Evolutionary conservation across 495 filamentous ascomycete species (phyloP).

Genomic region (Amniculicola lignicola): DNA sequence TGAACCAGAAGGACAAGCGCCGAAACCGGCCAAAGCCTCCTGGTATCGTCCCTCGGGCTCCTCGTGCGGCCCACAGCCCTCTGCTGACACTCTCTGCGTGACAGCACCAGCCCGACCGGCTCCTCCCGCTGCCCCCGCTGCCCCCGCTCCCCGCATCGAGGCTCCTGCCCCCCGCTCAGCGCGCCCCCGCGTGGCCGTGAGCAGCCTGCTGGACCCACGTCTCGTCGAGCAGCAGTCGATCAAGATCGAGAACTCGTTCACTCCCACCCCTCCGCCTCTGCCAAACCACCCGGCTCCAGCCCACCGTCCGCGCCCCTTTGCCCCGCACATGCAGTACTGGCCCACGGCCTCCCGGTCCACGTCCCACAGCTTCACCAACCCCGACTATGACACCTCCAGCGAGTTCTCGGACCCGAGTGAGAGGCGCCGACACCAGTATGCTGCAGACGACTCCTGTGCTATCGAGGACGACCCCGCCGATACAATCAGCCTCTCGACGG

Average conservation of each 20-base stretch:
- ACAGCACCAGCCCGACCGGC: too few species aligned
- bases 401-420: constrained; percentile 32
- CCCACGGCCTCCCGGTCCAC: constrained; percentile 24
- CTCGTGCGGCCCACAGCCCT: background rate
- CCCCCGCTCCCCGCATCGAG: constrained; percentile 17
- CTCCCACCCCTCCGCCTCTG: constrained; percentile 25
- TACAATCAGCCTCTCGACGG: constrained; percentile 6
- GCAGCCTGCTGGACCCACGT: constrained; percentile 31
- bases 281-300: constrained; percentile 16
- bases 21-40: constrained; percentile 28
- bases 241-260: constrained; percentile 27
- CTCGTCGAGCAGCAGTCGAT: constrained; percentile 32
- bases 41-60: constrained; percentile 28
- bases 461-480: constrained; percentile 31
- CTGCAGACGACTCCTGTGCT: constrained; percentile 23
- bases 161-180: constrained; percentile 17
- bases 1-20: constrained; percentile 68
- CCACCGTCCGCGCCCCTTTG: constrained; percentile 35
- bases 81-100: background rate
- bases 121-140: constrained; percentile 6
- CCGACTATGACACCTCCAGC: constrained; percentile 31
- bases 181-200: constrained; percentile 15
- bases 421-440: constrained; percentile 17
- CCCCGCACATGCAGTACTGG: constrained; percentile 42
- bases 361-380: constrained; percentile 29